Evolutionary conservation across 768 basidiomycete genomes (phyloP).

Genomic region (Lentinula sp.): DNA sequence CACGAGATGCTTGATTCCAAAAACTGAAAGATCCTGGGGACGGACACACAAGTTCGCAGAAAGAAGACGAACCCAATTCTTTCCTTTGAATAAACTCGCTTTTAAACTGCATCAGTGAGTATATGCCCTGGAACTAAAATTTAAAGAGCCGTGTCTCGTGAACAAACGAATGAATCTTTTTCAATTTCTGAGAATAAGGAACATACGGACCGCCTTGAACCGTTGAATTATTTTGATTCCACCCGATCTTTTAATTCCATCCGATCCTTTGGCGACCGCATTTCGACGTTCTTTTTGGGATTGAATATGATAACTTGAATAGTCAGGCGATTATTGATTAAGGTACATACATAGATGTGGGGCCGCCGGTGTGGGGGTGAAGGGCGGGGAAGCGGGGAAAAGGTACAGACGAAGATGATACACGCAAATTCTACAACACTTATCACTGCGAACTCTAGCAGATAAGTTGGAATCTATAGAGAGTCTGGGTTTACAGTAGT

Average conservation of each 20-base stretch:
- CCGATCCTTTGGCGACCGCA: too few relatives aligned
- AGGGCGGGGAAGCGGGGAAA: too few relatives aligned
- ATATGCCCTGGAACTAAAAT: not conserved
- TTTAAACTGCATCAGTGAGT: not conserved
- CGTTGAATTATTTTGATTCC: not conserved
- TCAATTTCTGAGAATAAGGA: not conserved
- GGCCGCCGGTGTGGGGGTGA: too few relatives aligned
- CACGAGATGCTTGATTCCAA: not conserved
- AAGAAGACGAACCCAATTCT: not conserved
- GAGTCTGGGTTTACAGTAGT: not conserved
- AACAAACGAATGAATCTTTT: not conserved
- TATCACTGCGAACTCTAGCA: not conserved
- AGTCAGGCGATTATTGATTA: too few relatives aligned
- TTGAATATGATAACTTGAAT: too few relatives aligned
- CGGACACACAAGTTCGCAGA: not conserved
- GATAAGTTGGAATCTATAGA: not conserved
- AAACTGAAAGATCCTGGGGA: not conserved
- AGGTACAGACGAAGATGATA: too few relatives aligned
- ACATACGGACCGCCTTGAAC: not conserved
- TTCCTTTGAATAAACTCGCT: not conserved
- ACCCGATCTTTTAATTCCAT: not conserved
- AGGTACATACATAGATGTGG: too few relatives aligned
- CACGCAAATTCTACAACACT: too few relatives aligned
- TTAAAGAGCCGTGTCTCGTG: not conserved
- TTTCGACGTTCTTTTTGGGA: too few relatives aligned